These are phyloP conservation scores for Saturnispora serradocipensis DNA, from an alignment of 805 yeast species.

Conservation along the genomic window DNA sequence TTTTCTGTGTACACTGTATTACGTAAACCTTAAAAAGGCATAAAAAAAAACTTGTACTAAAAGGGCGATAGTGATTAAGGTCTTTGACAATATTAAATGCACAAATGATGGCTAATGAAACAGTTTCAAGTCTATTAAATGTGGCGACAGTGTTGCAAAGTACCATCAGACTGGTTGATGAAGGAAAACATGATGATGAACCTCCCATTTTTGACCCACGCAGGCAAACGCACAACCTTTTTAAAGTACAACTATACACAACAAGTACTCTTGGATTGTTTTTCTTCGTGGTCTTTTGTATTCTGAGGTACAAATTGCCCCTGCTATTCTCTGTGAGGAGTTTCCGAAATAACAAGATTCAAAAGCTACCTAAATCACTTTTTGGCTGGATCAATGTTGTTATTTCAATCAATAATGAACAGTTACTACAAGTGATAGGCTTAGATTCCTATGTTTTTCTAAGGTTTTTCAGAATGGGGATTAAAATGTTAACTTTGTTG, in stretches of 20 bases:
- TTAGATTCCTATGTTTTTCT: conserved; percentile 50
- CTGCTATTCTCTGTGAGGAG: conserved; percentile 49
- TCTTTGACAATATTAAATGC: not conserved
- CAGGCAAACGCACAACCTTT: conserved; percentile 42
- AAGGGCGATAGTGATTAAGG: not conserved
- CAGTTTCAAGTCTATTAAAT: not conserved
- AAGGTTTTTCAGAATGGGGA: conserved; percentile 50
- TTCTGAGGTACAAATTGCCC: conserved; percentile 45
- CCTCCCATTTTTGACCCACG: conserved; percentile 36
- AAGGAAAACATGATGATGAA: conserved; percentile 17
- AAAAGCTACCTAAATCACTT: conserved; percentile 37
- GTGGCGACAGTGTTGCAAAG: not conserved
- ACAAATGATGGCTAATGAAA: not conserved
- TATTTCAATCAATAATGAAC: conserved; percentile 37
- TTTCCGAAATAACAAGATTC: conserved; percentile 35
- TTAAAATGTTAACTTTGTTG: conserved; percentile 35
- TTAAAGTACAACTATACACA: conserved; percentile 43
- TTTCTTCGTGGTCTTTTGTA: conserved; percentile 41
- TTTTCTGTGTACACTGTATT: not conserved
- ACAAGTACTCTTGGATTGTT: conserved; percentile 39
- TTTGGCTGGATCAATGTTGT: conserved; percentile 48
- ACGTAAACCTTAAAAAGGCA: not conserved
- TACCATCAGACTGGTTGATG: not conserved
- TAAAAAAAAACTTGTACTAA: not conserved
- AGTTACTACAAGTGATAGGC: conserved; percentile 48